A percentile compares a stretch with the other conserved stretches of the same genome.
phyloP scores from a whole-genome alignment of 805 yeast species.

The Yamadazyma sp. region DNA sequence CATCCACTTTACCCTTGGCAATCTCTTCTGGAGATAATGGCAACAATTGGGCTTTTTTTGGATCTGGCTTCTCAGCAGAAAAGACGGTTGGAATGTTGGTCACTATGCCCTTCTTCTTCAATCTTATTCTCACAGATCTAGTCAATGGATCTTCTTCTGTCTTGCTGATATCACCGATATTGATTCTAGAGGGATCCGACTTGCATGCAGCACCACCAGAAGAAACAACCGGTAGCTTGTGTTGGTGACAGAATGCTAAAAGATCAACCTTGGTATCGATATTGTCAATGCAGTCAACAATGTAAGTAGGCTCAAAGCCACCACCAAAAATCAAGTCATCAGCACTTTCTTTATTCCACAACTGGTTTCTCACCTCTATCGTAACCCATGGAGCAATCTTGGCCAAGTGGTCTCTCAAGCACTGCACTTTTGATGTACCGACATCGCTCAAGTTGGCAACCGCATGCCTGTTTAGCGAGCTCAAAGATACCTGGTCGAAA shows the following conservation, averaged over 20 bases:
- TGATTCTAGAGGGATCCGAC: slow-evolving; percentile 89
- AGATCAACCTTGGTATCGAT: slow-evolving; percentile 95
- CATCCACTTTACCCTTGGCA: slow-evolving; percentile 79
- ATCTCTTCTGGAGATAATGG: slow-evolving; percentile 84
- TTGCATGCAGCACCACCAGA: slow-evolving; percentile 98
- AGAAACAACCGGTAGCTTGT: slow-evolving; percentile 68
- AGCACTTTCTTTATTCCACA: slow-evolving; percentile 72
- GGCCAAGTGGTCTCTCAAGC: slow-evolving; percentile 64
- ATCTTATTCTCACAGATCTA: slow-evolving; percentile 78
- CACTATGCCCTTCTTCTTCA: slow-evolving; percentile 74
- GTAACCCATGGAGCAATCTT: slow-evolving; percentile 93
- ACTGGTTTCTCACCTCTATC: slow-evolving; percentile 71
- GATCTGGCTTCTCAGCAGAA: slow-evolving; percentile 96
- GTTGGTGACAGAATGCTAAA: slow-evolving; percentile 65
- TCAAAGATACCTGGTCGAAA: slow-evolving; percentile 92
- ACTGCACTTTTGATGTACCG: slow-evolving; percentile 85
- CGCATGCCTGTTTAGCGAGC: slow-evolving; percentile 91
- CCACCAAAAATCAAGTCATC: slow-evolving; percentile 53
- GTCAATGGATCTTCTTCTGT: slow-evolving; percentile 95
- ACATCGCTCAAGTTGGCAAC: slow-evolving; percentile 91
- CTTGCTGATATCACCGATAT: slow-evolving; percentile 81
- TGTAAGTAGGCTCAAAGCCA: slow-evolving; percentile 63
- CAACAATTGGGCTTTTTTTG: slow-evolving; percentile 81
- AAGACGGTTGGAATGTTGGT: slow-evolving; percentile 83
- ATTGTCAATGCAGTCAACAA: slow-evolving; percentile 95